Conservation (phyloP, 2,329 filamentous ascomycete genomes). For the Exophiala lecanii-corni region DNA sequence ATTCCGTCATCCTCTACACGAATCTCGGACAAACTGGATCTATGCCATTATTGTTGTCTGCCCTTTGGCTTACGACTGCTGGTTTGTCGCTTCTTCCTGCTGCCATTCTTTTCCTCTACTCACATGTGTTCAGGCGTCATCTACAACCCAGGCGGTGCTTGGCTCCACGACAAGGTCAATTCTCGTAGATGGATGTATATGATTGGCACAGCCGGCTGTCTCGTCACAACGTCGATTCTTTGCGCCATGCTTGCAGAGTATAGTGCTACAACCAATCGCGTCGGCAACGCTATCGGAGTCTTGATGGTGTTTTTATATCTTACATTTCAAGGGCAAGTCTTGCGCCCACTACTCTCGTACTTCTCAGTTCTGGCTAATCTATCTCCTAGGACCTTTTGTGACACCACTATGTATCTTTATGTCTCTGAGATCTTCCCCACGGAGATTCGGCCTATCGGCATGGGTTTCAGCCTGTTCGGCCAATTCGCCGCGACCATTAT, state of each 20-base stretch:
- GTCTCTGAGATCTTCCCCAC: conserved; percentile 45
- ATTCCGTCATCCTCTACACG: conserved; percentile 38
- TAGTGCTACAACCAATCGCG: conserved; percentile 31
- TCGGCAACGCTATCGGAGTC: conserved; percentile 34
- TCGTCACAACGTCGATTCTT: conserved; percentile 37
- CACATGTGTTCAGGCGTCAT: conserved; percentile 27
- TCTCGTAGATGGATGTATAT: conserved; percentile 42
- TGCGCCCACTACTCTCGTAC: too few relatives aligned
- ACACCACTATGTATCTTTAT: conserved; percentile 47
- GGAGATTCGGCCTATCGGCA: conserved; percentile 49
- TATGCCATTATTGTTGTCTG: conserved; percentile 42
- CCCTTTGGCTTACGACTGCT: conserved; percentile 44
- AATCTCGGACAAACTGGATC: conserved; percentile 34
- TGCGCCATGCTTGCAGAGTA: conserved; percentile 34
- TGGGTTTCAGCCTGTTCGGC: conserved; percentile 49
- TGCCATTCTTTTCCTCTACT: neutral
- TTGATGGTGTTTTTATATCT: conserved; percentile 44
- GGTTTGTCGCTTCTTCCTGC: conserved; percentile 30
- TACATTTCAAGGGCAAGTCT: conserved; percentile 43
- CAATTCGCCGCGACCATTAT: conserved; percentile 48
- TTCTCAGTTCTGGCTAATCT: conserved; percentile 38
- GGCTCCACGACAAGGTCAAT: conserved; percentile 37
- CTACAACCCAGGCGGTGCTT: conserved; percentile 38
- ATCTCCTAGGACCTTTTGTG: conserved; percentile 41
- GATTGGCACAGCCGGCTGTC: conserved; percentile 37